Base-by-base conservation (phyloP, 2,329 filamentous ascomycete genomes). In the Aspergillus costaricaensis region DNA sequence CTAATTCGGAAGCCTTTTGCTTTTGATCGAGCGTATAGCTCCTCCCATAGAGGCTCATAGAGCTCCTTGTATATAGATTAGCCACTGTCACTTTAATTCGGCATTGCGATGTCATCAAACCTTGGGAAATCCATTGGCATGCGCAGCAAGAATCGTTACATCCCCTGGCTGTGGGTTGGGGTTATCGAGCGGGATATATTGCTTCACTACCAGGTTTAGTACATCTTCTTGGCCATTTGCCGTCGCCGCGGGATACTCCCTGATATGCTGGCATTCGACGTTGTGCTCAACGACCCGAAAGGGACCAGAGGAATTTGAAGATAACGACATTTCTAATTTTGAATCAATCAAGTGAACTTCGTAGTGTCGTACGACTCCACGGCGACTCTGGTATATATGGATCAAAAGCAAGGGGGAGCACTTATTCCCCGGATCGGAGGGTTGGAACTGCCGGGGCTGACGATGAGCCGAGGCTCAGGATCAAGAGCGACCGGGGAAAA, bases 71-170 rank as follows among this genome's bases (percentile, higher is more conserved):
- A 10, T 43, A 39, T 30, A 15, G 5, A 59, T 68, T 38, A 67
- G 60, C 7, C 39, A 12, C 25, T 1, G 19, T 2, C 43, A 5
- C 2, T n/a, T 9, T 7, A 12, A 14, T 32, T 25, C 14, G 7
- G 7, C 3, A 5, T 2, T 17, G 47, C 10, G 25, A 27, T 4
- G 9, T 19, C 17, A 8, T 19, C 62, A 57, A 74, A 91, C 91
- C 83, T 97, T 98, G 10, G 91, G 90, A 67, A 97, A 96, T 10
- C 89, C 94, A 79, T 97, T 97, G 53, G 92, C 94, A 77, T 97
- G 93, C 4, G 89, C 89, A 10, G 85, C 92, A 58, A 98, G 87
- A 60, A 98, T 88, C 19, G 92, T 97, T 8, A 97, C 80, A 75
- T 95, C 91, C 36, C 91, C 91, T 1, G 86, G 85, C 63, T 86